Conservation (phyloP, 2,329 filamentous ascomycete genomes). For the Colletotrichum sp. region DNA sequence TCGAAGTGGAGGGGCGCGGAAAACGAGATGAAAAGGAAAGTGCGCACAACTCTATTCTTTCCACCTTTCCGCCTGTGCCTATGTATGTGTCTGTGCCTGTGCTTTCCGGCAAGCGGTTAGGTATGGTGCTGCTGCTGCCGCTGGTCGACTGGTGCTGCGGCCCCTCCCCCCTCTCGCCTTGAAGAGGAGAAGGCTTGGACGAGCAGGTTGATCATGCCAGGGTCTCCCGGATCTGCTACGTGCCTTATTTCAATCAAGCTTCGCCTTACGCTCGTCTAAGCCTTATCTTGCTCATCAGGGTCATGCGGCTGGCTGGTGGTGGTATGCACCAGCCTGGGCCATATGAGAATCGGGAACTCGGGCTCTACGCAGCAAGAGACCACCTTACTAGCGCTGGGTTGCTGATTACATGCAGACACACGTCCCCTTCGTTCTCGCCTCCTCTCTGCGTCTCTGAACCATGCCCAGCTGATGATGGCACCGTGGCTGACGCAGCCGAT, state of each 20-base stretch:
- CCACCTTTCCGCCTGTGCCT: neutral
- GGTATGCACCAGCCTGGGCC: neutral
- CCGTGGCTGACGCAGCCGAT: neutral
- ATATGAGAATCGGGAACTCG: neutral
- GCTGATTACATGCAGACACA: neutral
- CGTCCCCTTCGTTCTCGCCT: neutral
- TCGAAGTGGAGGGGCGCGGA: neutral
- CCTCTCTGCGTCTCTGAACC: neutral
- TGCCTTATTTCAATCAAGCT: neutral
- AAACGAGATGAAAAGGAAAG: neutral
- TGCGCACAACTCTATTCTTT: neutral
- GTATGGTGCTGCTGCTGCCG: neutral
- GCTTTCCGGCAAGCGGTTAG: neutral
- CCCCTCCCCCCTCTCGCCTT: neutral
- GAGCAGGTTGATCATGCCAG: neutral
- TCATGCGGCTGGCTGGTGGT: neutral
- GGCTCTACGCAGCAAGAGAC: neutral
- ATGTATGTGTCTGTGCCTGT: neutral
- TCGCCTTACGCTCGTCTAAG: slow-evolving; percentile 1
- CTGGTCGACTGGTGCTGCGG: neutral
- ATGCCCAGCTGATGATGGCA: neutral
- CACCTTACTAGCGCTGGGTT: neutral
- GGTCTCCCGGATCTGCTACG: neutral
- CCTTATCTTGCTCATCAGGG: neutral
- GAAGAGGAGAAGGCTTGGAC: neutral